A percentile compares a stretch with the other conserved stretches of the same genome.
These are phyloP conservation scores for Euphorbia tirucalli DNA, from an alignment of 345 rosid species.

Conservation along the genomic window DNA sequence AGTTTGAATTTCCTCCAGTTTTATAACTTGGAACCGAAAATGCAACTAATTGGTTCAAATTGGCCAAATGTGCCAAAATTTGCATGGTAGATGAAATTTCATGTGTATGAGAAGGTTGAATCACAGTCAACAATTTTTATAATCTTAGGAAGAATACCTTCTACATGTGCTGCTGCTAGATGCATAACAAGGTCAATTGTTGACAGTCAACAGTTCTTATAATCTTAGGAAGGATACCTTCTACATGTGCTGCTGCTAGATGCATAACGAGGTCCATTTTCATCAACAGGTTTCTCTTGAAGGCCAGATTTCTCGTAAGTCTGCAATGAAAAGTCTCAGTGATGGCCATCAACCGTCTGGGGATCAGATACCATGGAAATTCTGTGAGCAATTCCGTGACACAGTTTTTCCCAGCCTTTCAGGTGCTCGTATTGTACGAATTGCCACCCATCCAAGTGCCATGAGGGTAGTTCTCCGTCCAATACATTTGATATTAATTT, in stretches of 20 bases:
- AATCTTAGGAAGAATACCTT: background rate
- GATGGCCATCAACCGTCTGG: conserved; percentile 89
- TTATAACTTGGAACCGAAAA: background rate
- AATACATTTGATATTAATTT: conserved; percentile 1
- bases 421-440: conserved; percentile 96
- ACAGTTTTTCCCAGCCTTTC: conserved; percentile 82
- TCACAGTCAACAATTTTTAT: background rate
- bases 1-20: background rate
- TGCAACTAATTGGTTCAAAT: no score
- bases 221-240: background rate
- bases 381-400: conserved; percentile 83
- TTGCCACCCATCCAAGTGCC: conserved; percentile 96
- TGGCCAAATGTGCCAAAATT: background rate
- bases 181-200: background rate
- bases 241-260: background rate
- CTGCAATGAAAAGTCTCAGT: conserved; percentile 67
- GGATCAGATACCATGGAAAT: conserved; percentile 99
- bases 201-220: background rate
- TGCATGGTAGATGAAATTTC: background rate
- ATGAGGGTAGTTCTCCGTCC: conserved; percentile 59
- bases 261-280: background rate
- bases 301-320: conserved; percentile 86
- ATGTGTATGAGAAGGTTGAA: background rate
- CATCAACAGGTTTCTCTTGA: conserved; percentile 69
- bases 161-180: background rate